Conservation (phyloP, 2,329 filamentous ascomycete genomes). For the Penicillium sp. region DNA sequence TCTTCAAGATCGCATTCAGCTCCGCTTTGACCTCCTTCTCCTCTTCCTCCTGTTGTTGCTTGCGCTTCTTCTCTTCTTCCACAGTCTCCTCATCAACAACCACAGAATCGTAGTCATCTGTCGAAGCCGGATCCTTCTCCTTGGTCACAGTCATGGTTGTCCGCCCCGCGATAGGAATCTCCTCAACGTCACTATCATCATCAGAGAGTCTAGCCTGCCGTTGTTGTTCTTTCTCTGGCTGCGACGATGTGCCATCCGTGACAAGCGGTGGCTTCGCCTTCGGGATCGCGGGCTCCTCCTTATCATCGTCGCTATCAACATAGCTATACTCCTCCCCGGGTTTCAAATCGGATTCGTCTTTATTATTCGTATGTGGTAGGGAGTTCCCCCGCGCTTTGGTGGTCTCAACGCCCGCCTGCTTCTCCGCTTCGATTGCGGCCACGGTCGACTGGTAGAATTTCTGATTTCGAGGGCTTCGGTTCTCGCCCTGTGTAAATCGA, state of each 20-base stretch:
- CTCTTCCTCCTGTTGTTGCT: constrained; percentile 57
- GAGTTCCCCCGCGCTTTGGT: constrained; percentile 62
- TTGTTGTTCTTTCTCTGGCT: background rate
- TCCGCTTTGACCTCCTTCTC: constrained; percentile 51
- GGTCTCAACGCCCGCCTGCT: constrained; percentile 51
- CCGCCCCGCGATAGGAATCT: constrained; percentile 59
- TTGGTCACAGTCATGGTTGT: constrained; percentile 55
- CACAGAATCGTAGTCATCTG: background rate
- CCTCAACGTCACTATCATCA: constrained; percentile 32
- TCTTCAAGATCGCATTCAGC: constrained; percentile 76
- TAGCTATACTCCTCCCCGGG: constrained; percentile 60
- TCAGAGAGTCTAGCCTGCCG: background rate
- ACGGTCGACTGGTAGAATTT: constrained; percentile 62
- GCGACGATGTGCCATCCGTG: background rate
- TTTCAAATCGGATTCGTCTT: constrained; percentile 72
- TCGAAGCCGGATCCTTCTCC: constrained; percentile 41
- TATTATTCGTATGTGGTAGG: constrained; percentile 47
- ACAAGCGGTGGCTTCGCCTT: constrained; percentile 27
- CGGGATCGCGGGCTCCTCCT: constrained; percentile 38
- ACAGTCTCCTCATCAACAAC: constrained; percentile 30
- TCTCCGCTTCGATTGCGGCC: constrained; percentile 57
- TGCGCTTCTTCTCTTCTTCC: constrained; percentile 29
- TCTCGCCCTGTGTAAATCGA: constrained; percentile 39
- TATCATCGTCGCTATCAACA: constrained; percentile 44
- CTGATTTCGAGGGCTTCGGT: constrained; percentile 46